phyloP scores from a whole-genome alignment of 345 rosid genomes.

The Streptanthus diversifolius region DNA sequence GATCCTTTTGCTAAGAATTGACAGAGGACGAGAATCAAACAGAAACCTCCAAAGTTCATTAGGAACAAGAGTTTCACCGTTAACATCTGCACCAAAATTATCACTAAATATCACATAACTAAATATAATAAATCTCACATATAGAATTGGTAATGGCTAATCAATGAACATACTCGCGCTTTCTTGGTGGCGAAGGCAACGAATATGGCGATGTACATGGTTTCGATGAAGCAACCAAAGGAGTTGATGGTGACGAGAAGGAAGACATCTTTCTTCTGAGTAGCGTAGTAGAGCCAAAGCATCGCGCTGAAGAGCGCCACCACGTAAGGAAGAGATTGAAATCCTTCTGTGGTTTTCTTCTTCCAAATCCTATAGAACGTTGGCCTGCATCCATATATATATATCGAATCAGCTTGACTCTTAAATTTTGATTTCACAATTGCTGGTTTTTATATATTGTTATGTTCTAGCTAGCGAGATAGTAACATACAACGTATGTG shows the following conservation, averaged over 20 bases:
- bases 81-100: conserved; percentile 37
- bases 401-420: not conserved
- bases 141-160: not conserved
- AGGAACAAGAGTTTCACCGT: conserved; percentile 48
- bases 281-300: conserved; percentile 66
- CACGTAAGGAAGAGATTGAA: conserved; percentile 62
- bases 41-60: conserved; percentile 49
- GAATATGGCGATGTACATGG: conserved; percentile 53
- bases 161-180: conserved; percentile 43
- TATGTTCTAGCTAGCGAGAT: not conserved
- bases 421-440: not conserved
- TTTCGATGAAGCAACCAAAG: conserved; percentile 59
- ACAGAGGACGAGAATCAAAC: conserved; percentile 40
- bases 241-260: conserved; percentile 69
- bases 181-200: conserved; percentile 49
- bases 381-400: conserved; percentile 51
- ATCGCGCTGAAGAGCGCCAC: conserved; percentile 64
- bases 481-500: not conserved
- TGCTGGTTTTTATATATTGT: not conserved
- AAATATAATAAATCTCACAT: not conserved
- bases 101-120: not conserved
- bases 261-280: conserved; percentile 47
- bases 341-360: conserved; percentile 78
- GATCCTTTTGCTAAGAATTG: conserved; percentile 46
- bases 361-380: conserved; percentile 57